Percentiles rank a stretch among this genome's conserved stretches.
phyloP scores from a whole-genome alignment of 148 eudicot genomes.

The Dysphania ambrosioides region DNA sequence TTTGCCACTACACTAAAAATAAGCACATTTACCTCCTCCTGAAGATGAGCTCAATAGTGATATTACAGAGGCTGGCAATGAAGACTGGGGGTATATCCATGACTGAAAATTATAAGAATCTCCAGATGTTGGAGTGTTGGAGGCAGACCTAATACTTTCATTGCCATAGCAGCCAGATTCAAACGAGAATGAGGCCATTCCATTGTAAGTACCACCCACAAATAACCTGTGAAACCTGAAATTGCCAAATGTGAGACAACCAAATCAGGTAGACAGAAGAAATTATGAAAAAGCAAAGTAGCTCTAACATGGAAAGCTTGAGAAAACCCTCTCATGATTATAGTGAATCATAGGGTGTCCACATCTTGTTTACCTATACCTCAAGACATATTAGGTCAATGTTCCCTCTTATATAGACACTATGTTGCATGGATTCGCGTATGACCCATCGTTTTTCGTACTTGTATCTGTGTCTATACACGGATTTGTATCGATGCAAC shows the following conservation, averaged over 20 bases:
- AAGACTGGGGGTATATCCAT: slow-evolving; percentile 92
- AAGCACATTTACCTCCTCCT: slow-evolving; percentile 56
- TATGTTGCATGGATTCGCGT: too few relatives aligned
- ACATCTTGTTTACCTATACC: background rate
- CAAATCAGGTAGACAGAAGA: background rate
- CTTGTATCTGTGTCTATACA: too few relatives aligned
- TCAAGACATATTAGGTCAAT: background rate
- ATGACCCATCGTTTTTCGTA: too few relatives aligned
- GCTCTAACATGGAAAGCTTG: background rate
- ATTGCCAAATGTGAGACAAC: slow-evolving; percentile 19
- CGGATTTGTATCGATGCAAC: too few relatives aligned
- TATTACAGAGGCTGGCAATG: slow-evolving; percentile 68
- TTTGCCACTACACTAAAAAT: background rate
- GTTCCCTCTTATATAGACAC: too few relatives aligned
- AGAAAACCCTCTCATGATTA: background rate
- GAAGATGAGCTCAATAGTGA: slow-evolving; percentile 57
- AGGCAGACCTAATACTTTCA: slow-evolving; percentile 18
- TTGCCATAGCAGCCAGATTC: slow-evolving; percentile 30
- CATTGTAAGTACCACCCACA: slow-evolving; percentile 44
- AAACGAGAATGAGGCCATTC: slow-evolving; percentile 35
- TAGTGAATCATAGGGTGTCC: background rate
- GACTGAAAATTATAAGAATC: slow-evolving; percentile 43
- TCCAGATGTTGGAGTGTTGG: slow-evolving; percentile 25
- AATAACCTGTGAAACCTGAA: slow-evolving; percentile 81
- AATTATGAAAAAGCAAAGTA: background rate